These are phyloP conservation scores for Apiospora saccharicola DNA, from an alignment of 2,329 filamentous ascomycete genomes.

Conservation along the genomic window DNA sequence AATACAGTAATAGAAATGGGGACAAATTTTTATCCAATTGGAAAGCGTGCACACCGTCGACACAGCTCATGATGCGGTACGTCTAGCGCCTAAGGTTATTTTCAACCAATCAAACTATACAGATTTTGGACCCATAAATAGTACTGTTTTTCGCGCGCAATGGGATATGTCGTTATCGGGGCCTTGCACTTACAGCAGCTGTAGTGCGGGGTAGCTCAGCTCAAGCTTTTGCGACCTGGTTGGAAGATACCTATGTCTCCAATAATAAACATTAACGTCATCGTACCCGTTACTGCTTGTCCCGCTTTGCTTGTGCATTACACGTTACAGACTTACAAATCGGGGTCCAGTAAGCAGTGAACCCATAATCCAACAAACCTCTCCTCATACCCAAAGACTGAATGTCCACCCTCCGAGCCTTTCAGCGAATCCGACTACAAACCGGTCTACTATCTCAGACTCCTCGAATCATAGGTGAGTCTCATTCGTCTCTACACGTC, in stretches of 20 bases:
- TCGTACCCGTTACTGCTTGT: constrained; percentile 7
- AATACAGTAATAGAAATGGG: too few species aligned
- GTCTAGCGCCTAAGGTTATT: too few species aligned
- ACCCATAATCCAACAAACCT: not conserved
- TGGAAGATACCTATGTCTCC: not conserved
- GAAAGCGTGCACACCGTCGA: too few species aligned
- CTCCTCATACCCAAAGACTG: not conserved
- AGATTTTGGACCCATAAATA: too few species aligned
- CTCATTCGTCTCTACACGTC: not conserved
- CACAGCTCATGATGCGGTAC: too few species aligned
- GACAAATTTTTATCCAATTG: too few species aligned
- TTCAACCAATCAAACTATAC: too few species aligned
- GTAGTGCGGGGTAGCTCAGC: constrained; percentile 24
- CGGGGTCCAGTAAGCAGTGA: not conserved
- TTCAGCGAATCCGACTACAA: constrained; percentile 40
- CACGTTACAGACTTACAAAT: not conserved
- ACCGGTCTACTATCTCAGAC: constrained; percentile 36
- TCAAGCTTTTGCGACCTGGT: constrained; percentile 3
- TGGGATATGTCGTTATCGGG: constrained; percentile 21
- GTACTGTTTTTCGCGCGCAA: too few species aligned
- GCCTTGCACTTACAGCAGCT: not conserved
- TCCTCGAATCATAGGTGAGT: constrained; percentile 31
- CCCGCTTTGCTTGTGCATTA: constrained; percentile 10
- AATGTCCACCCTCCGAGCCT: constrained; percentile 42
- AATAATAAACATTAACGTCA: constrained; percentile 4